These are phyloP conservation scores for Spencermartinsiella ligniputridi DNA, from an alignment of 1,139 yeast genomes.

Conservation along the genomic window DNA sequence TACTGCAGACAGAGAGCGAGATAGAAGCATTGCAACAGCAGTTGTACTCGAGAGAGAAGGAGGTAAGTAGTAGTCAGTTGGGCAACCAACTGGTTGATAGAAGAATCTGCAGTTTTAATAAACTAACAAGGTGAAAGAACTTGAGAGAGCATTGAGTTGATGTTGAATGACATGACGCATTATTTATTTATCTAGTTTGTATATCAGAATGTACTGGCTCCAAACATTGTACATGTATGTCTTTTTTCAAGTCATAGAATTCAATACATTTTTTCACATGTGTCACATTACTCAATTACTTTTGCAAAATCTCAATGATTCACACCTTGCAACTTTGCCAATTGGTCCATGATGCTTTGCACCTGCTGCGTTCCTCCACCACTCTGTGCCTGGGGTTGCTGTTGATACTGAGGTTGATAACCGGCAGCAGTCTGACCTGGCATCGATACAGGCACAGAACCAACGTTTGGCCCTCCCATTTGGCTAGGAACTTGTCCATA, in stretches of 20 bases:
- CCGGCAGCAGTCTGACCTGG: background rate
- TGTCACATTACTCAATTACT: background rate
- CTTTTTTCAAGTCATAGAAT: no score
- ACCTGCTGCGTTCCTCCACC: slow-evolving; percentile 21
- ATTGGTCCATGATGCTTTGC: slow-evolving; percentile 29
- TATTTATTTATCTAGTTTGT: no score
- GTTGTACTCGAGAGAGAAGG: slow-evolving; percentile 16
- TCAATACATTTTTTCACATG: background rate
- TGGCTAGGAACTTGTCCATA: background rate
- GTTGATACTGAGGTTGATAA: background rate
- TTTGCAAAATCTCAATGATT: slow-evolving; percentile 1
- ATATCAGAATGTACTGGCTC: no score
- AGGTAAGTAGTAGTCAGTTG: no score
- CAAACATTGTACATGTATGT: no score
- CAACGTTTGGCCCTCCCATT: background rate
- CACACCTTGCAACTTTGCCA: slow-evolving; percentile 25
- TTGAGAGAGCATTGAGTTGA: background rate
- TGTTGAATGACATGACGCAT: no score
- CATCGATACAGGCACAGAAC: background rate
- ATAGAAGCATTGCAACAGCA: slow-evolving; percentile 29
- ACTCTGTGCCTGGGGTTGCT: background rate
- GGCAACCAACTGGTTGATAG: no score
- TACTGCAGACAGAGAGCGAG: slow-evolving; percentile 29
- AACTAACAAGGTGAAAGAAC: background rate
- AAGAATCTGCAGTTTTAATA: no score